Evolutionary conservation across 2,329 filamentous ascomycete species (phyloP), one percentile per base, ranked within the genome.

Genomic region (Pseudopyricularia cyperi): DNA sequence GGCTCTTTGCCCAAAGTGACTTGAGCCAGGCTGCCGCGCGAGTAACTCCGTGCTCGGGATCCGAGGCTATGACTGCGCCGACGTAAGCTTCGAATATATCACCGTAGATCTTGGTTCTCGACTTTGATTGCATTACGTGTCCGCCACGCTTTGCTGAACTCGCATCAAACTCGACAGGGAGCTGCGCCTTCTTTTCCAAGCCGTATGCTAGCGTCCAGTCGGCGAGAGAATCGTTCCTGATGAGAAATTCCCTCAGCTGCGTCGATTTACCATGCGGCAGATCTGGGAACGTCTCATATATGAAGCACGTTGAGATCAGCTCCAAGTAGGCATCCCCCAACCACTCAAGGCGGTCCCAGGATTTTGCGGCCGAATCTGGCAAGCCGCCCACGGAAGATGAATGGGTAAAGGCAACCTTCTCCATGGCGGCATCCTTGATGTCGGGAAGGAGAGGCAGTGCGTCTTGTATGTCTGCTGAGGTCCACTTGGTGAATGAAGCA

Each of bases 31-130:
- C 64, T 50, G 83, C 75, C 2, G 77, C 82, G 2, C 72, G 73
- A 7, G 65, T 56, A 47, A 85, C 76, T 1, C 90, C 89, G 47
- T 79, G 63, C 3, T 69, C 66, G 0, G 80, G 73, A 59, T 89
- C 78, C 1, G 83, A 82, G 2, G 88, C 69, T 33, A 95, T 76
- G 6, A 90, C 68, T 3, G 85, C 90, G 8, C 86, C 90, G 15
- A 95, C 79, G 59, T 94, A 96, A 0, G 91, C 86, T 65, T 97
- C 91, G 60, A 96, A 94, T 17, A 96, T 76, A 62, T 97, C 91
- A 8, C 84, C 90, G 52, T 86, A 74, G 9, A 89, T 80, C 65
- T 96, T 96, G 14, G 71, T 76, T 54, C 77, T 73, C 42, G 75
- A 76, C 63, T 76, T 82, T 62, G 61, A 66, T 52, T 61, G 75